Evolutionary conservation across 2,329 filamentous ascomycete species (phyloP), one percentile per base, ranked within the genome.

Genomic region (Shiraia sp.): DNA sequence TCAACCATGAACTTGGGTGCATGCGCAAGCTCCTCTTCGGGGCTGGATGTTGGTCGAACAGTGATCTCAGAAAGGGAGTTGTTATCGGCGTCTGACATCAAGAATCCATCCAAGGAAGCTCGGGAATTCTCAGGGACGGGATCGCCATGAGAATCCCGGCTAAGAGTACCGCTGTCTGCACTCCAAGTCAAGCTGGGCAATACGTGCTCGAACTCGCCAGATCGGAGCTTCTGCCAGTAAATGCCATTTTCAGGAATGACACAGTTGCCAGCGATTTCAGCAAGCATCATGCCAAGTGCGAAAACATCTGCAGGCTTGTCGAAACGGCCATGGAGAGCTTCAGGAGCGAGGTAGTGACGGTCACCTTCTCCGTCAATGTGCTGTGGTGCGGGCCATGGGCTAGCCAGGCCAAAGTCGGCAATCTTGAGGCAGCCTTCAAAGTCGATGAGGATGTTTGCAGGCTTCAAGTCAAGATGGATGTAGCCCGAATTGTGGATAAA

Each of bases 281-380:
- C 82, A 67, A 96, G 88, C 69, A 97, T 95, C 58, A 97, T 81
- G 36, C 93, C 93, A 22, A 99, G 81, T 9, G 93, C 89, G 69
- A 96, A 99, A 36, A 99, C 81, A 69, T 99, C 93, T 25, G 90
- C 88, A 26, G 92, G 88, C 68, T 92, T 93, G 72, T 95, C 90
- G 56, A 87, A 93, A 50, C 85, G 82, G 29, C 91, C 92, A 62
- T 83, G 82, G 14, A 99, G 81, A 48, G 96, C 90, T 70, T 99
- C 93, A 0, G 91, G 91, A 1, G 88, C 92, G 65, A 99, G 92
- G 66, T 99, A 99, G 66, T 96, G 89, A 35, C 93, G 88, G 66
- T 99, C 93, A 23, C 93, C 93, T 73, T 99, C 93, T 29, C 88
- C 87, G 54, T 96, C 90, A 47, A 93, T 86, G 40, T 85, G 82